Base-by-base conservation (phyloP, 495 filamentous ascomycete genomes). In the Parathielavia appendiculata region DNA sequence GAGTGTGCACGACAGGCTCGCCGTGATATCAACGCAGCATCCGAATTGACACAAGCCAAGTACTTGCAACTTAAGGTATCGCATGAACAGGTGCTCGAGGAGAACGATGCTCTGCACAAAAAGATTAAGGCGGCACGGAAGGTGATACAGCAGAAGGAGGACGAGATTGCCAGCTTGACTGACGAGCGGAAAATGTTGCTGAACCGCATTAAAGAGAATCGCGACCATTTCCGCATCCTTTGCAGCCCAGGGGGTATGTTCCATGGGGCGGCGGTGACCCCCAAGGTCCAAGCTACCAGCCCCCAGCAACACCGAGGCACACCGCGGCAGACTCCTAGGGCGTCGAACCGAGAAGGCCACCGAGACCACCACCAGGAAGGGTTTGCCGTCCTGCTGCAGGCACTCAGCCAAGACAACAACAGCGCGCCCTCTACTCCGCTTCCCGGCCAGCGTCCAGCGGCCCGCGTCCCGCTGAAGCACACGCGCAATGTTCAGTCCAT, bases 151-250 rank as follows among this genome's bases (percentile, higher is more conserved):
- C 74, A 82, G 43, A 80, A 85, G 59, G 82, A 86, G 22, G 87
- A 88, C 35, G 83, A 93, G 66, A 80, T 88, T 16, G 75, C 74
- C 16, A 76, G 76, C 23, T 75, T 91, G 9, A 69, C 68, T 16
- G 88, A 92, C 54, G 85, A 92, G 62, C 89, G 88, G 58, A 76
- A 81, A n/a, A 79, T 85, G 64, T 74, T 96, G 41, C 84, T 88
- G 54, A 85, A 83, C 53, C 86, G 93, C 54, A 96, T 98, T 54
- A 80, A 87, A 26, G 87, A 95, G 69, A 96, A 96, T 61, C 80
- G 92, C 34, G 83, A 89, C 63, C 91, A 95, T 67, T 81, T 95
- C 59, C 86, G 87, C 56, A 78, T 81, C 59, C 79, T 91, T 51
- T 76, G 79, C 56, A 79, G 78, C 58, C 79, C 81, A 6, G 79